These are phyloP conservation scores for Talaromyces rugulosus DNA, from an alignment of 2,329 filamentous ascomycete species.

Conservation along the genomic window DNA sequence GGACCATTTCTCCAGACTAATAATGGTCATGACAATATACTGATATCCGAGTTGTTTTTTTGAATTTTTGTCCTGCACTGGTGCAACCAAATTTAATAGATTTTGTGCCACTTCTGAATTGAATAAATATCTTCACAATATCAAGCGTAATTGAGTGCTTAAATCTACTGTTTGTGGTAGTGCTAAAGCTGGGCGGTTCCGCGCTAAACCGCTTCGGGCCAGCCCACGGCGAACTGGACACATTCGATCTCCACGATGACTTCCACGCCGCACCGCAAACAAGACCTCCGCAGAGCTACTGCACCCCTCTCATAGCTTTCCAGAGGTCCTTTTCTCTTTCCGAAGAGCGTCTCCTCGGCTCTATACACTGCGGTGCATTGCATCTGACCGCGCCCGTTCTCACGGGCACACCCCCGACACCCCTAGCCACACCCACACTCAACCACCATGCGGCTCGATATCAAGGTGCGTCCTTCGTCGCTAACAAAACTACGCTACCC, in stretches of 20 bases:
- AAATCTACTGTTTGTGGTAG: background rate
- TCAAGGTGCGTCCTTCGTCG: constrained; percentile 48
- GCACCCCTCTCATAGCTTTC: background rate
- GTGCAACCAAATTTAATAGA: background rate
- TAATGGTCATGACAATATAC: background rate
- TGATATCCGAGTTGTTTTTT: background rate
- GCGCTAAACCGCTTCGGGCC: constrained; percentile 23
- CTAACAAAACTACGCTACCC: background rate
- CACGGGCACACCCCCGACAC: constrained; percentile 10
- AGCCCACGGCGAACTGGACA: constrained; percentile 31
- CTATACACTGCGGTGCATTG: constrained; percentile 2
- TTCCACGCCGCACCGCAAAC: constrained; percentile 9
- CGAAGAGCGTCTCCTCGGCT: background rate
- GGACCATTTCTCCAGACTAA: background rate
- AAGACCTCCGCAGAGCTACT: constrained; percentile 16
- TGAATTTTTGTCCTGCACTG: background rate
- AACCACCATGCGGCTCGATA: constrained; percentile 53
- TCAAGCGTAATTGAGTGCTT: background rate
- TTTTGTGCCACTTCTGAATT: background rate
- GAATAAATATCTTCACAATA: background rate
- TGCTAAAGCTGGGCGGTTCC: background rate
- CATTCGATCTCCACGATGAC: constrained; percentile 18
- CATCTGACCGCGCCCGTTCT: constrained; percentile 11
- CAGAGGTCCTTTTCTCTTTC: background rate
- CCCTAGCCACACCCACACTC: constrained; percentile 11